phyloP scores from a whole-genome alignment of 208 protist species.

The Acanthamoeba healyi region DNA sequence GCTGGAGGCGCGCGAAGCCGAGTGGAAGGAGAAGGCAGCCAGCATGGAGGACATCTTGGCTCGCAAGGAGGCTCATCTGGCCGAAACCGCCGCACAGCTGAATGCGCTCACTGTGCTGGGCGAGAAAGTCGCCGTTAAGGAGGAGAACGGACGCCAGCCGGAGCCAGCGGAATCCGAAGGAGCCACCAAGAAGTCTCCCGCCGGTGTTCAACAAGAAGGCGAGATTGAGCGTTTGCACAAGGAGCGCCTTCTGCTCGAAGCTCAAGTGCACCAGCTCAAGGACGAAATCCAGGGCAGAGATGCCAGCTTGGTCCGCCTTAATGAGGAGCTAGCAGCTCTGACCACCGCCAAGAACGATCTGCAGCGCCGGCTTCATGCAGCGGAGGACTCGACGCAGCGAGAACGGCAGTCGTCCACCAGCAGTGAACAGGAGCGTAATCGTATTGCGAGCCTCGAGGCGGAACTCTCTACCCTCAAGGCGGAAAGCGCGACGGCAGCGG shows the following conservation, averaged over 20 bases:
- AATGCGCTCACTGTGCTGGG: neutral
- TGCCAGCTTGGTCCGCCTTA: neutral
- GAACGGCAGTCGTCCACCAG: neutral
- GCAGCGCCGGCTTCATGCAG: neutral
- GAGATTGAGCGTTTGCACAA: neutral
- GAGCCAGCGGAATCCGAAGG: neutral
- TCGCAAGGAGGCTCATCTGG: neutral
- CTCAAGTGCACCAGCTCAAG: neutral
- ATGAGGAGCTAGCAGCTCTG: neutral
- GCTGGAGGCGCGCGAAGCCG: conserved; percentile 9
- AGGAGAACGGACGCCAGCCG: neutral
- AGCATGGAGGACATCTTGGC: neutral
- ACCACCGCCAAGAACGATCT: neutral
- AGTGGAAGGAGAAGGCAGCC: neutral
- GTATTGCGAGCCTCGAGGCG: neutral
- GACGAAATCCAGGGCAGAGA: neutral
- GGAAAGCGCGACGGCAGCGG: neutral
- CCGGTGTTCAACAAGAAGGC: neutral
- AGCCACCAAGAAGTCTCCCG: neutral
- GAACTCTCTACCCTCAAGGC: neutral
- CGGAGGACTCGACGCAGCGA: neutral
- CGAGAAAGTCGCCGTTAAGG: neutral
- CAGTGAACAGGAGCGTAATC: neutral
- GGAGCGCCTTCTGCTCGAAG: conserved; percentile 13
- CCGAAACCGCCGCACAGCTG: neutral